phyloP scores from a whole-genome alignment of 1,284 basidiomycete species.

The Cryptococcus sp. region DNA sequence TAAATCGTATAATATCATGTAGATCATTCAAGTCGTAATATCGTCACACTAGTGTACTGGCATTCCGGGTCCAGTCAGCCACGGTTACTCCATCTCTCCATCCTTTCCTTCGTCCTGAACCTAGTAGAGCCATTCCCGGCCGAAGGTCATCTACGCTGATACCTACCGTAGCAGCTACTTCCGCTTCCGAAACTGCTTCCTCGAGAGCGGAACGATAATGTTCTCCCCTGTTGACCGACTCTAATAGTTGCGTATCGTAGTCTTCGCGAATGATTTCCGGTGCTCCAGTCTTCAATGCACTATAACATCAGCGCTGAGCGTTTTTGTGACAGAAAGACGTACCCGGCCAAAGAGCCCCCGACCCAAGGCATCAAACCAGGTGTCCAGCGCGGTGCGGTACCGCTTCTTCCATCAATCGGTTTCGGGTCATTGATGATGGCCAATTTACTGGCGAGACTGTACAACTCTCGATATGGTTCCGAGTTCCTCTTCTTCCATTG shows the following conservation, averaged over 20 bases:
- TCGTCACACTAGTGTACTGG: background rate
- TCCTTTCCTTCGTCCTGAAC: conserved; percentile 27
- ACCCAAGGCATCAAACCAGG: conserved; percentile 80
- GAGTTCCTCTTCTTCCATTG: conserved; percentile 46
- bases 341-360: conserved; percentile 89
- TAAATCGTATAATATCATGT: too few relatives aligned
- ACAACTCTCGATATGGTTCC: conserved; percentile 67
- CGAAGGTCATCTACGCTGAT: conserved; percentile 45
- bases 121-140: conserved; percentile 31
- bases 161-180: conserved; percentile 25
- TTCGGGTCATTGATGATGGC: conserved; percentile 77
- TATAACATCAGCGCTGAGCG: conserved; percentile 23
- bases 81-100: conserved; percentile 51
- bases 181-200: conserved; percentile 36
- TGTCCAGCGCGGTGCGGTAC: conserved; percentile 70
- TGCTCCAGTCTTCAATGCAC: conserved; percentile 75
- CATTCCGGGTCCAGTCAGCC: conserved; percentile 70
- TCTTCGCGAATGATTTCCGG: conserved; percentile 73
- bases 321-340: conserved; percentile 36
- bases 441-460: conserved; percentile 64
- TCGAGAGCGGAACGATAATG: conserved; percentile 37
- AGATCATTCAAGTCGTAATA: too few relatives aligned
- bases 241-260: conserved; percentile 51
- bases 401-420: conserved; percentile 51
- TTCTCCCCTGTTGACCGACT: conserved; percentile 21